Conservation (phyloP, 306 rosid species). For the Quercus wislizeni region DNA sequence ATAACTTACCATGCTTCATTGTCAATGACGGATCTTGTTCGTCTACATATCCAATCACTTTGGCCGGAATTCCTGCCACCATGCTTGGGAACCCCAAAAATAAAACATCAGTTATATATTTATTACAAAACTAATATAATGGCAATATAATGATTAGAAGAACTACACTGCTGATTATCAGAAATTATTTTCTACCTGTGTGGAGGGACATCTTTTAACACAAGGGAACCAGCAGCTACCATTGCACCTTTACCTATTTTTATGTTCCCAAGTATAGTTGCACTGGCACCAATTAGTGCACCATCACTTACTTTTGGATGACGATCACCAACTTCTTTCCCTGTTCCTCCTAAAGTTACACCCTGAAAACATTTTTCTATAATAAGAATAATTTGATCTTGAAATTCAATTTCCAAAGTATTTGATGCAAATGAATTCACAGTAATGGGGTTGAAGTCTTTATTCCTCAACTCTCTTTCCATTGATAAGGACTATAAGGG, state of each 20-base stretch:
- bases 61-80: conserved; percentile 89
- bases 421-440: too few species aligned
- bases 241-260: conserved; percentile 78
- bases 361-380: conserved; percentile 50
- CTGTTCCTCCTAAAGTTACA: conserved; percentile 91
- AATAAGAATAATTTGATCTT: conserved; percentile 13
- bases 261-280: conserved; percentile 85
- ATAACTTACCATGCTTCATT: conserved; percentile 90
- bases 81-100: conserved; percentile 46
- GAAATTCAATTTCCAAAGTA: neutral
- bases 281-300: conserved; percentile 84
- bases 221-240: conserved; percentile 90
- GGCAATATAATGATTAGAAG: neutral
- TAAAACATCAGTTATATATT: conserved; percentile 11
- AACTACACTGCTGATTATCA: neutral
- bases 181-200: conserved; percentile 50
- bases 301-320: conserved; percentile 95
- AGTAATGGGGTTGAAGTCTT: too few species aligned
- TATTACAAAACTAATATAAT: neutral
- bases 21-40: conserved; percentile 78
- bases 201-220: conserved; percentile 75
- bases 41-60: conserved; percentile 59
- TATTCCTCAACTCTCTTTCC: too few species aligned
- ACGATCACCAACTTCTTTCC: conserved; percentile 84
- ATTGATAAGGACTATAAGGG: too few species aligned